These are phyloP conservation scores for Isatis lusitanica DNA, from an alignment of 441 rosid genomes.

Conservation along the genomic window DNA sequence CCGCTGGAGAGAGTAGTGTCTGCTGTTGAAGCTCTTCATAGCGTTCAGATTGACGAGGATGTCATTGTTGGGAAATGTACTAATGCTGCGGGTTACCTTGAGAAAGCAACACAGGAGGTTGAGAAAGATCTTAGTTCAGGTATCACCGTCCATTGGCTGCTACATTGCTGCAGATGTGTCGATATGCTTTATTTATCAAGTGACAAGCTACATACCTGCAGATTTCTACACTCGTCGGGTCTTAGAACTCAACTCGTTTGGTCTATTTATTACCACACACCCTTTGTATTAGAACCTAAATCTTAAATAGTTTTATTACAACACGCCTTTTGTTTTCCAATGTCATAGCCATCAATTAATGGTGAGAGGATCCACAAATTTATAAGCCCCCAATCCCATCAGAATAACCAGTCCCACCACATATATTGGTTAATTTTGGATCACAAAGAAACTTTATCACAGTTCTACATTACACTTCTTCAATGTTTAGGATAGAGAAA, in stretches of 20 bases:
- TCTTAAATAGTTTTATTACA: neutral
- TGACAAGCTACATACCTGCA: conserved; percentile 13
- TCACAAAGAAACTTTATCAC: neutral
- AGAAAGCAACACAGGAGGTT: conserved; percentile 70
- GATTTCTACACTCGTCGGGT: conserved; percentile 6
- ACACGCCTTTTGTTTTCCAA: neutral
- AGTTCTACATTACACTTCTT: neutral
- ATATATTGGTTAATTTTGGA: neutral
- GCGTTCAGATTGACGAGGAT: conserved; percentile 71
- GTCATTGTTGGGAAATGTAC: conserved; percentile 60
- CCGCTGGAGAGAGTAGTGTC: conserved; percentile 69
- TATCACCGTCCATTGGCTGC: conserved; percentile 35
- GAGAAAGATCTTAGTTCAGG: conserved; percentile 63
- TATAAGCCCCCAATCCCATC: neutral
- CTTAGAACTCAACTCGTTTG: neutral
- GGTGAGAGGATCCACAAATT: neutral
- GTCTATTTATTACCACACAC: neutral
- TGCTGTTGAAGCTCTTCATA: conserved; percentile 63
- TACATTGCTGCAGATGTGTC: conserved; percentile 24
- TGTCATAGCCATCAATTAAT: conserved; percentile 2
- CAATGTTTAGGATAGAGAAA: neutral
- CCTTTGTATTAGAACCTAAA: conserved; percentile 10
- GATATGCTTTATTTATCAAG: conserved; percentile 2
- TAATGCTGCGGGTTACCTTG: conserved; percentile 57
- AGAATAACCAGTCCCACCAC: neutral